Percentiles rank a stretch among this genome's conserved stretches.
phyloP scores from a whole-genome alignment of 116 monocot genomes.

The Dioscorea cayenensis region DNA sequence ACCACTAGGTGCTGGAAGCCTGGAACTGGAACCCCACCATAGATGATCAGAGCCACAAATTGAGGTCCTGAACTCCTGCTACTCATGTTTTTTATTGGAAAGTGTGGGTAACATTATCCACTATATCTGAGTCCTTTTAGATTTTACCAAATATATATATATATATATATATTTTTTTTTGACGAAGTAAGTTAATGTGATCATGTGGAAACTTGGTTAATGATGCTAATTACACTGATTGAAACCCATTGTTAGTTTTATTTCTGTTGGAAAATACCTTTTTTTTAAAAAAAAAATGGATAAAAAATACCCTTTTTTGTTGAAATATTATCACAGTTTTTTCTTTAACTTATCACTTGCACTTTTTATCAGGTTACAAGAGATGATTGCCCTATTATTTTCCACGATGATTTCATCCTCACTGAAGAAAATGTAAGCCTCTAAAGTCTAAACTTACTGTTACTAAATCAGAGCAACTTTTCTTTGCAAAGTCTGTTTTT shows the following conservation, averaged over 20 bases:
- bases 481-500: not conserved
- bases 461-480: not conserved
- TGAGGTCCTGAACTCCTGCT: too few species aligned
- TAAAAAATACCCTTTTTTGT: not conserved
- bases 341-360: slow-evolving; percentile 10
- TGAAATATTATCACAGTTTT: not conserved
- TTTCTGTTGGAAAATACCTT: not conserved
- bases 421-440: slow-evolving; percentile 63
- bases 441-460: not conserved
- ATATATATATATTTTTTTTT: too few species aligned
- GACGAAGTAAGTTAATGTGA: too few species aligned
- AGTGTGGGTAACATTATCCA: too few species aligned
- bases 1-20: too few species aligned
- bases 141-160: too few species aligned
- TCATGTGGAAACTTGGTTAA: too few species aligned
- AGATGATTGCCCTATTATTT: slow-evolving; percentile 71
- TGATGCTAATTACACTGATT: not conserved
- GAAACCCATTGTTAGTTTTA: not conserved
- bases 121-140: too few species aligned
- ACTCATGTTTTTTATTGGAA: too few species aligned
- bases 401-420: slow-evolving; percentile 77
- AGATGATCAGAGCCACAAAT: too few species aligned
- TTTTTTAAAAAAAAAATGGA: too few species aligned
- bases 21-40: too few species aligned
- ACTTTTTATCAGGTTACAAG: slow-evolving; percentile 62